These are phyloP conservation scores for Halophytophthora polymorphica DNA, from an alignment of 352 stramenopile genomes.

Conservation along the genomic window DNA sequence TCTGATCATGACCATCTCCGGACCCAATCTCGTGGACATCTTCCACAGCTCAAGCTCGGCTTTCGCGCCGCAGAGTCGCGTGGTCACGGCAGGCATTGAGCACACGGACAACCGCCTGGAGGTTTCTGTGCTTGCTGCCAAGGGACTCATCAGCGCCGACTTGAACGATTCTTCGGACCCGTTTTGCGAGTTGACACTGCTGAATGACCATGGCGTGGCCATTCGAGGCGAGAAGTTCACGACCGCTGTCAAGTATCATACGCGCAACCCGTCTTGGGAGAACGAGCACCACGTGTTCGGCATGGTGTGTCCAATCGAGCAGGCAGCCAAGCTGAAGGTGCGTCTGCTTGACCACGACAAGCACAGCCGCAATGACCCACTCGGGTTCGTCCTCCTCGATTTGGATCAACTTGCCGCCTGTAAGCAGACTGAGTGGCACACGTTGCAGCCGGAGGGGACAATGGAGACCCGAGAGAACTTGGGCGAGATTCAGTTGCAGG, in stretches of 20 bases:
- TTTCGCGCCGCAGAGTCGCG: slow-evolving; percentile 33
- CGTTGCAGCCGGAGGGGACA: slow-evolving; percentile 35
- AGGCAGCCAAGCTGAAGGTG: slow-evolving; percentile 47
- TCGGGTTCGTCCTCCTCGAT: slow-evolving; percentile 45
- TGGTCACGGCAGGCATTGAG: slow-evolving; percentile 43
- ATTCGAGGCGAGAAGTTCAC: slow-evolving; percentile 50
- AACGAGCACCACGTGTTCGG: slow-evolving; percentile 67
- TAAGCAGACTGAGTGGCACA: slow-evolving; percentile 49
- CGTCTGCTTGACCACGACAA: slow-evolving; percentile 55
- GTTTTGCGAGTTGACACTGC: slow-evolving; percentile 55
- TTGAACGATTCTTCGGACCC: slow-evolving; percentile 64
- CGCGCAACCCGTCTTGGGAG: slow-evolving; percentile 52
- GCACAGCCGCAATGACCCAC: slow-evolving; percentile 48
- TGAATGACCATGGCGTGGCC: slow-evolving; percentile 47
- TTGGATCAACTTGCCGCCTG: slow-evolving; percentile 50
- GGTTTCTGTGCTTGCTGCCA: slow-evolving; percentile 49
- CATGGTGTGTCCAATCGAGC: slow-evolving; percentile 52
- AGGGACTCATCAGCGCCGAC: slow-evolving; percentile 49
- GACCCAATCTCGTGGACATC: slow-evolving; percentile 64
- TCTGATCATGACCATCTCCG: slow-evolving; percentile 59
- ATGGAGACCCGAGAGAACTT: slow-evolving; percentile 49
- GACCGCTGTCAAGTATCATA: slow-evolving; percentile 55
- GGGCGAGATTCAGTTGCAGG: slow-evolving; percentile 49
- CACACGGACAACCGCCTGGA: slow-evolving; percentile 74
- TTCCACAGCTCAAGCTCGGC: slow-evolving; percentile 42